Evolutionary conservation across 768 basidiomycete species (phyloP).

Genomic region (Termitomyces sp.): DNA sequence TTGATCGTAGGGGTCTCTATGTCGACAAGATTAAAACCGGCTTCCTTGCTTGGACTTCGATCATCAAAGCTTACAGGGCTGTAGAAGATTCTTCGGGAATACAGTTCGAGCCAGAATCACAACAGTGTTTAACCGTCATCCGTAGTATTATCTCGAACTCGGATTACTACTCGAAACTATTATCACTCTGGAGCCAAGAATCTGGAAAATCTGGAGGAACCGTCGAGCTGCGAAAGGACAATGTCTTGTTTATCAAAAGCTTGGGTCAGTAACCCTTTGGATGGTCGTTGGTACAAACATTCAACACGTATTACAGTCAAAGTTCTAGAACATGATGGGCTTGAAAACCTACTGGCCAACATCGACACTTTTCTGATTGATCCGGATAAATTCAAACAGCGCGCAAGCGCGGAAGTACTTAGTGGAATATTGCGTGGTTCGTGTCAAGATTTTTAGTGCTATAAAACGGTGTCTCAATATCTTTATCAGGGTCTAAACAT

Average conservation of each 20-base stretch:
- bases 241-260: slow-evolving; percentile 35
- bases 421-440: slow-evolving; percentile 71
- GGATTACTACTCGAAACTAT: slow-evolving; percentile 57
- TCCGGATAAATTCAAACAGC: slow-evolving; percentile 78
- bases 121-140: slow-evolving; percentile 47
- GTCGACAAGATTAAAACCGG: slow-evolving; percentile 75
- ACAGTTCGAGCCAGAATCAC: slow-evolving; percentile 50
- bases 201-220: slow-evolving; percentile 47
- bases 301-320: slow-evolving; percentile 42
- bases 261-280: slow-evolving; percentile 22
- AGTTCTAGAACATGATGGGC: slow-evolving; percentile 46
- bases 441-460: slow-evolving; percentile 7
- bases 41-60: slow-evolving; percentile 68
- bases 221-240: slow-evolving; percentile 53
- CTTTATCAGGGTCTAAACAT: slow-evolving; percentile 66
- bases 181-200: slow-evolving; percentile 76
- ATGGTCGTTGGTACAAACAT: background rate
- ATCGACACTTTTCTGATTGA: slow-evolving; percentile 62
- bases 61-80: slow-evolving; percentile 53
- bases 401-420: slow-evolving; percentile 63
- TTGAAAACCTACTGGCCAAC: slow-evolving; percentile 47
- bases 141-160: slow-evolving; percentile 34
- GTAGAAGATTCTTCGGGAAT: slow-evolving; percentile 32
- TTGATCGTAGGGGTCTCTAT: slow-evolving; percentile 34
- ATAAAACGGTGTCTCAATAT: background rate